Base-by-base conservation (phyloP, 2,329 filamentous ascomycete genomes). In the Fusarium multiceps region DNA sequence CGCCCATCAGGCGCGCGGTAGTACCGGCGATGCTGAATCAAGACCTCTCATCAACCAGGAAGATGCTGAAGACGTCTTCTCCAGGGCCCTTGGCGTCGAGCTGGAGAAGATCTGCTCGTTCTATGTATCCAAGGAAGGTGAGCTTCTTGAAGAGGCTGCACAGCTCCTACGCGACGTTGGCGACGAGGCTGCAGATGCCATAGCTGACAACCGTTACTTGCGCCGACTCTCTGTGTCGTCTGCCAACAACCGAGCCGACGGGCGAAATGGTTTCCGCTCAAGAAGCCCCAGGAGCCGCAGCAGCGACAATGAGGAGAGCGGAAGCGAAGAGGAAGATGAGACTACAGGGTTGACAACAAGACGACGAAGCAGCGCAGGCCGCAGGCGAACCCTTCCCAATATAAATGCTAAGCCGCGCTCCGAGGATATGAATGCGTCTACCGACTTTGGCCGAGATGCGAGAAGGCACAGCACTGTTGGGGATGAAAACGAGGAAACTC, bases 41-140 rank as follows among this genome's bases (percentile, higher is more conserved):
- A 91, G 94, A 13, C 94, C 96, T 7, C 87, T 99, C 42, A 90
- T 99, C 63, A 84, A 86, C 64, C 85, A 86, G 58, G 87, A 88
- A 62, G 91, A 97, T 63, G 91, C 94, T 16, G 94, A 98, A 78
- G 86, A 88, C 41, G 87, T 94, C 63, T 99, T 99, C 78, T 86
- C 87, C 70, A 90, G 90, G 69, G 90, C 94, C 42, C 87, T 99
- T 20, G 93, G 97, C 76, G 87, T 92, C 43, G 96, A 99, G 79
- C 83, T 99, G 53, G 94, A 98, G 77, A 98, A 98, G 84, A 93
- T 99, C 66, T 92, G 89, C 75, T 92, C 91, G 1, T 99, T 99
- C 80, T 98, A 96, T 80, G 87, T 90, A 67, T 82, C 93, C 66
- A 99, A 99, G 80, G 94, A 99, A 80, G 85, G 89, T 25, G 95